These are phyloP conservation scores for Trichoderma pleuroti DNA, from an alignment of 2,329 filamentous ascomycete species.

Conservation along the genomic window DNA sequence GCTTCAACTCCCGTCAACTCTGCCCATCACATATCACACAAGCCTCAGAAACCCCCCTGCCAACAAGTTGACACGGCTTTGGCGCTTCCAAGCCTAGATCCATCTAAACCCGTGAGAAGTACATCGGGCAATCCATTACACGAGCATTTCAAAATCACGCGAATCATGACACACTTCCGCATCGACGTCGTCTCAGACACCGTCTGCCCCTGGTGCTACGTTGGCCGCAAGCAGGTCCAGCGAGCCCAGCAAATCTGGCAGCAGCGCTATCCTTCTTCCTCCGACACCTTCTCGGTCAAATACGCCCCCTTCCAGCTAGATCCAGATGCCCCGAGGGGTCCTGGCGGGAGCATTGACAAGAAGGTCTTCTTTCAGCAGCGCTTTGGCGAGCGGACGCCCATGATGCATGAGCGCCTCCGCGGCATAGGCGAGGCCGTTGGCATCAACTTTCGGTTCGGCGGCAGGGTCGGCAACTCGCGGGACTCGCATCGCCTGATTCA, in stretches of 20 bases:
- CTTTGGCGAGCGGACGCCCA: constrained; percentile 62
- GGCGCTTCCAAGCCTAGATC: too few relatives aligned
- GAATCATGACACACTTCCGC: constrained; percentile 56
- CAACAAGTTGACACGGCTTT: background rate
- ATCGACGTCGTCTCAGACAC: constrained; percentile 50
- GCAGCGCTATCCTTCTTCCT: constrained; percentile 37
- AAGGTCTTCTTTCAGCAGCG: constrained; percentile 34
- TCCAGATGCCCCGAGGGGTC: constrained; percentile 33
- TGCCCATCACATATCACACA: background rate
- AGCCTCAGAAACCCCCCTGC: background rate
- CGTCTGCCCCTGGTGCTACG: constrained; percentile 51
- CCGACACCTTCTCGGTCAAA: constrained; percentile 53
- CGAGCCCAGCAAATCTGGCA: constrained; percentile 43
- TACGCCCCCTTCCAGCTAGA: constrained; percentile 47
- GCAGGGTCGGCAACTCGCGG: constrained; percentile 42
- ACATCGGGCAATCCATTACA: background rate
- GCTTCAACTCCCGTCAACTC: too few relatives aligned
- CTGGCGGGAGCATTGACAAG: constrained; percentile 36
- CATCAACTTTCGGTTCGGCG: constrained; percentile 51
- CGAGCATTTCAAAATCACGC: background rate
- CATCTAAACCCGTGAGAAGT: background rate
- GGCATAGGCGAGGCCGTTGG: constrained; percentile 34
- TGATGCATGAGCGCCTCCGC: constrained; percentile 31
- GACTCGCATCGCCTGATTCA: constrained; percentile 48
- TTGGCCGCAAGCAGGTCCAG: constrained; percentile 46